phyloP scores from a whole-genome alignment of 805 yeast genomes.

The Lachancea meyersii region DNA sequence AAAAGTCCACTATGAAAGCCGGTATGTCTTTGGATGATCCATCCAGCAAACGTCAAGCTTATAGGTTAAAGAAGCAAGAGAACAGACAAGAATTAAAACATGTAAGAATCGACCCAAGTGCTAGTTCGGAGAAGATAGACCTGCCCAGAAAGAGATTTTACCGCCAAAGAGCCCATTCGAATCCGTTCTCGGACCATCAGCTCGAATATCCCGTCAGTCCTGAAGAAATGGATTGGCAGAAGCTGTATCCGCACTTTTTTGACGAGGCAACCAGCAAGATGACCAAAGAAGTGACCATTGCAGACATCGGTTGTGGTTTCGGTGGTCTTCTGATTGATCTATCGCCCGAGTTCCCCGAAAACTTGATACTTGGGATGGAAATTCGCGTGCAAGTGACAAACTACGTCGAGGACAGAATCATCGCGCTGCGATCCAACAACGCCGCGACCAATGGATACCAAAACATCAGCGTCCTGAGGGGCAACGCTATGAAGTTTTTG shows the following conservation, averaged over 20 bases:
- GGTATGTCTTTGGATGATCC: conserved; percentile 10
- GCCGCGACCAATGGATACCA: conserved; percentile 46
- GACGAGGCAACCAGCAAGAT: conserved; percentile 38
- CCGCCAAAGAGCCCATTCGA: conserved; percentile 95
- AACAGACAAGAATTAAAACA: conserved; percentile 43
- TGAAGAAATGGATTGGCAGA: conserved; percentile 79
- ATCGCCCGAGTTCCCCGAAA: conserved; percentile 69
- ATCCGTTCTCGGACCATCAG: conserved; percentile 93
- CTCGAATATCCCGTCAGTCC: conserved; percentile 84
- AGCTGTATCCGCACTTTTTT: conserved; percentile 58
- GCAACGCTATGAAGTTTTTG: conserved; percentile 94
- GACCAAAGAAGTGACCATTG: conserved; percentile 65
- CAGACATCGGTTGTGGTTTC: conserved; percentile 96
- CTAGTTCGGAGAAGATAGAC: conserved; percentile 33
- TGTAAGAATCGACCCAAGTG: conserved; percentile 38
- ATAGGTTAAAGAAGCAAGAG: conserved; percentile 44
- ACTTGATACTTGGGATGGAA: conserved; percentile 87
- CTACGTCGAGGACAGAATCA: conserved; percentile 90
- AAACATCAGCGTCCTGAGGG: conserved; percentile 85
- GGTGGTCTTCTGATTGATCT: conserved; percentile 84
- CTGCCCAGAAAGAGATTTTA: conserved; percentile 82
- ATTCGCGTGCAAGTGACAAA: conserved; percentile 96
- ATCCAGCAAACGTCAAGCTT: conserved; percentile 33
- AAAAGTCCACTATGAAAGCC: conserved; percentile 9
- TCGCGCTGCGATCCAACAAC: conserved; percentile 62